Conservation (phyloP, 352 stramenopile species). For the Thraustochytrium aureum region DNA sequence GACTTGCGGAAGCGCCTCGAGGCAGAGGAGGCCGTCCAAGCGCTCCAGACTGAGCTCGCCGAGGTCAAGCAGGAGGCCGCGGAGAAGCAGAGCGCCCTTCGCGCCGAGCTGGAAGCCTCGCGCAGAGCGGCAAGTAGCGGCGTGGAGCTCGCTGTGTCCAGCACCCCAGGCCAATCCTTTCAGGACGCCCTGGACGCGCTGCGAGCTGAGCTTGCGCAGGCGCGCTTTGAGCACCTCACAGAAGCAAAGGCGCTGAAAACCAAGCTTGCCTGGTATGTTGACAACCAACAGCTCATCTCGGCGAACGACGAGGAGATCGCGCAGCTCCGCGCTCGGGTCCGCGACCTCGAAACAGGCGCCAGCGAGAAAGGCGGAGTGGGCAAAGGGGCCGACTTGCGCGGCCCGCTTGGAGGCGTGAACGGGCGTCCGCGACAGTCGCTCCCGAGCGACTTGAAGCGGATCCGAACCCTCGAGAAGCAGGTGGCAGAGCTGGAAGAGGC, state of each 20-base stretch:
- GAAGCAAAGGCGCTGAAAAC: slow-evolving; percentile 54
- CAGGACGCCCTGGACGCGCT: neutral
- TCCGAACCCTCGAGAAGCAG: slow-evolving; percentile 53
- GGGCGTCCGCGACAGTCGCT: neutral
- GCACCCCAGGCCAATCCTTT: neutral
- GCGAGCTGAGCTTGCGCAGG: slow-evolving; percentile 37
- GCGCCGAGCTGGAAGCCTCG: neutral
- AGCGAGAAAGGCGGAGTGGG: neutral
- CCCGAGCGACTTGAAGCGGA: slow-evolving; percentile 33
- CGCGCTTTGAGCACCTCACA: slow-evolving; percentile 48
- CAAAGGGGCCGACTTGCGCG: too few relatives aligned
- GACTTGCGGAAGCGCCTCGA: neutral
- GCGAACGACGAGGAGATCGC: slow-evolving; percentile 29
- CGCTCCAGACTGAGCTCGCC: slow-evolving; percentile 22
- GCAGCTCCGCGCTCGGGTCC: slow-evolving; percentile 41
- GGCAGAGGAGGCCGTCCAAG: slow-evolving; percentile 2
- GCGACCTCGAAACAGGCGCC: neutral
- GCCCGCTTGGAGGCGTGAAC: too few relatives aligned
- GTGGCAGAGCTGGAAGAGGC: slow-evolving; percentile 55
- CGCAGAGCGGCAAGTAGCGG: too few relatives aligned
- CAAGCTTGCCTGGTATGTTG: slow-evolving; percentile 55
- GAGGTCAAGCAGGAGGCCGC: neutral
- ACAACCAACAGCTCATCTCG: slow-evolving; percentile 56
- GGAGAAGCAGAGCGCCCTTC: neutral
- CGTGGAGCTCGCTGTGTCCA: neutral